phyloP scores from a whole-genome alignment of 352 stramenopile species.

The Globisporangium abappressorium region DNA sequence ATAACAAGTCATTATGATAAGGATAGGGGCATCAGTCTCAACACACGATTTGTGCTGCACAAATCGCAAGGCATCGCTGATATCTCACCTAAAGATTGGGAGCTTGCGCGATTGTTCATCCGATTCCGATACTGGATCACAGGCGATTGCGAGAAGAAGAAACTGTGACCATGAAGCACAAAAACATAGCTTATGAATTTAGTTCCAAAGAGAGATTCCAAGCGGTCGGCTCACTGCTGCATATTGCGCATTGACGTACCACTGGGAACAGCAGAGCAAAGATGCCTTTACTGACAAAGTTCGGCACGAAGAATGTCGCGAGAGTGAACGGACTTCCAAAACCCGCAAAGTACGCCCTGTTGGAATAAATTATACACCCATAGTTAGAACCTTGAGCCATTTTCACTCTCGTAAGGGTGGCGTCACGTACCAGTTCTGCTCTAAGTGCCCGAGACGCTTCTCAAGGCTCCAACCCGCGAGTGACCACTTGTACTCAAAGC shows the following conservation, averaged over 20 bases:
- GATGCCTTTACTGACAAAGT: constrained; percentile 90
- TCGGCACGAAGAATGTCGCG: constrained; percentile 86
- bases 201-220: not conserved
- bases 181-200: not conserved
- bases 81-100: constrained; percentile 66
- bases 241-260: constrained; percentile 29
- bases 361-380: not conserved
- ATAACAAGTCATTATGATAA: not conserved
- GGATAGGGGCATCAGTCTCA: too few relatives aligned
- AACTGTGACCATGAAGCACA: constrained; percentile 39
- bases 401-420: not conserved
- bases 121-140: constrained; percentile 58
- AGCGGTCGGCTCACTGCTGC: not conserved
- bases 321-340: constrained; percentile 87
- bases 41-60: too few relatives aligned
- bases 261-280: constrained; percentile 86
- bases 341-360: constrained; percentile 80
- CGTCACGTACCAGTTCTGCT: constrained; percentile 70
- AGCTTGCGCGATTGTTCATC: constrained; percentile 49
- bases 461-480: constrained; percentile 85
- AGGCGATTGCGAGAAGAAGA: constrained; percentile 77
- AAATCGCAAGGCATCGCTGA: not conserved
- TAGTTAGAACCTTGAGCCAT: not conserved
- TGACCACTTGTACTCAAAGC: constrained; percentile 91
- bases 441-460: constrained; percentile 66